A percentile compares a stretch with the other conserved stretches of the same genome.
Evolutionary conservation across 441 rosid genomes (phyloP).

Genomic region (Melianthus villosus): DNA sequence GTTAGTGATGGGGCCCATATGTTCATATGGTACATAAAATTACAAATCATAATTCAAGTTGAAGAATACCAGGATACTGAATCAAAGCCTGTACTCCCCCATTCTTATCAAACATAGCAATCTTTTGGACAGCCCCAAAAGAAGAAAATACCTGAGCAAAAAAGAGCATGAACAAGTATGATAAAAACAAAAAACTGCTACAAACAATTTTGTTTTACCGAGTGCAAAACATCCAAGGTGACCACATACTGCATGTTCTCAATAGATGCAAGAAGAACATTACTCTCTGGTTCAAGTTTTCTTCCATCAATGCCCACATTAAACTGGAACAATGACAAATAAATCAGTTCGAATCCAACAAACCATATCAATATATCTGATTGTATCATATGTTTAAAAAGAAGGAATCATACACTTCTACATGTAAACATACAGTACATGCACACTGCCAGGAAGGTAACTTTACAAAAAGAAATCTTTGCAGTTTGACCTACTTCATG

Average conservation of each 20-base stretch:
- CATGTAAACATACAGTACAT: too few relatives aligned
- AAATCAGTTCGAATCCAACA: neutral
- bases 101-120: constrained; percentile 98
- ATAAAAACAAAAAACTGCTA: neutral
- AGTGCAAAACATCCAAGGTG: constrained; percentile 84
- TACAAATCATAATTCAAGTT: neutral
- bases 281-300: constrained; percentile 92
- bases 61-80: constrained; percentile 70
- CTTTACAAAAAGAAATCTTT: too few relatives aligned
- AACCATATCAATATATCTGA: too few relatives aligned
- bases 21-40: neutral
- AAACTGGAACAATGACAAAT: constrained; percentile 28
- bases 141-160: neutral
- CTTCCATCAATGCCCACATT: constrained; percentile 74
- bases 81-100: constrained; percentile 86
- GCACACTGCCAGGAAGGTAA: too few relatives aligned
- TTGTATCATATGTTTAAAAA: too few relatives aligned
- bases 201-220: constrained; percentile 28
- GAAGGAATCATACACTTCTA: too few relatives aligned
- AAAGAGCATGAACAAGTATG: neutral
- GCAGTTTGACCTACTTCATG: too few relatives aligned
- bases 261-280: constrained; percentile 94
- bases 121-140: constrained; percentile 46
- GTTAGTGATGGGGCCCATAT: neutral
- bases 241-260: constrained; percentile 99